Base-by-base conservation (phyloP, 768 basidiomycete genomes). In the Suillus brevipes region DNA sequence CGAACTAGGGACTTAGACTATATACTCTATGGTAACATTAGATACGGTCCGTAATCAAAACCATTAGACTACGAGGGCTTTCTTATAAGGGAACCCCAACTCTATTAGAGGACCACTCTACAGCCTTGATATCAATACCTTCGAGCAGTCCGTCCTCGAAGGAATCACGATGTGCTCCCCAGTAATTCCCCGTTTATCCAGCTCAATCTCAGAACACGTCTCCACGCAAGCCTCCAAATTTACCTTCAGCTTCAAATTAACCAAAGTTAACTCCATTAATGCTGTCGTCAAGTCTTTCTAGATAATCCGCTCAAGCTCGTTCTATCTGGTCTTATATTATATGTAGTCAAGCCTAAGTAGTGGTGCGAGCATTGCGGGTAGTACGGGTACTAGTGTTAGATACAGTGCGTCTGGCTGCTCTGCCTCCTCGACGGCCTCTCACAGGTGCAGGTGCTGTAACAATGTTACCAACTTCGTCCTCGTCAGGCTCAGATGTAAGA, bases 141-240 rank as follows among this genome's bases (percentile, higher is more conserved):
- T 31, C 31, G 5, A 31, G 31, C 5, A 3, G 31, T 31, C 5
- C 31, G 36, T 43, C 61, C 64, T 65, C 63, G 52, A 71, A 63
- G 64, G 67, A 70, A 63, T 71, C 76, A 71, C 75, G 72, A 87
- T 88, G 87, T 81, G 66, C 50, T 25, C 61, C 38, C 66, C 70
- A 71, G 14, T 68, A 65, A 70, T 69, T 47, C 62, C 74, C 71
- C 72, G 73, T 71, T 70, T 69, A 50, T 68, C 66, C 63, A 64
- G 25, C 31, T 67, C 74, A 58, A 69, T 66, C 67, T 69, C 67
- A 67, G 66, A 68, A 65, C 42, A 66, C 67, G 45, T 68, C 40
- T 14, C 57, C 61, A 64, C 65, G 23, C 63, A 65, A 37, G 65
- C 66, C 66, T 67, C 67, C 28, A 64, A 58, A 66, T 4, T 68